Conservation (phyloP, 2,329 filamentous ascomycete genomes). For the Trichoderma sp. region DNA sequence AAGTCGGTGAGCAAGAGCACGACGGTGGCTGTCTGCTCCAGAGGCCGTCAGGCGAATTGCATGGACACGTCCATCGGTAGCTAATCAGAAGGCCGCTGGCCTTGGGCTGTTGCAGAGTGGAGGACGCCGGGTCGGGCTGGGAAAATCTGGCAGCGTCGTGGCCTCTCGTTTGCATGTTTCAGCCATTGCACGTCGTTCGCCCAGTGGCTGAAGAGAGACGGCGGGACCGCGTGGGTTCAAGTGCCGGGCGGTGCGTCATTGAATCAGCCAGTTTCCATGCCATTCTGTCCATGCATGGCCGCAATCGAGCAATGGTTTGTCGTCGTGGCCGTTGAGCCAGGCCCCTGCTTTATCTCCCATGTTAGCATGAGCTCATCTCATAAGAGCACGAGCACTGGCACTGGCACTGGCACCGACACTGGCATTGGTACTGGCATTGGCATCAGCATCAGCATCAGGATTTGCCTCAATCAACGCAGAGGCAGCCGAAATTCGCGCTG, state of each 20-base stretch:
- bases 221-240: slow-evolving; percentile 3
- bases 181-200: neutral
- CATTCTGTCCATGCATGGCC: neutral
- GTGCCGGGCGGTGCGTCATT: slow-evolving; percentile 11
- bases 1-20: slow-evolving; percentile 10
- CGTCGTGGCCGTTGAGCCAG: neutral
- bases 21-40: neutral
- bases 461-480: neutral
- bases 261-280: neutral
- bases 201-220: neutral
- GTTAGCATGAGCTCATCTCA: neutral
- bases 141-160: slow-evolving; percentile 7
- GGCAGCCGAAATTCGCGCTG: neutral
- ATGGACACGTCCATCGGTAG: neutral
- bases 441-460: neutral
- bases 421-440: neutral
- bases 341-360: neutral
- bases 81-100: slow-evolving; percentile 3
- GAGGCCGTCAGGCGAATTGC: neutral
- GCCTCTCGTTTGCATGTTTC: slow-evolving; percentile 6
- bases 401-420: neutral
- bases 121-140: neutral
- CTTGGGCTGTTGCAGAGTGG: neutral
- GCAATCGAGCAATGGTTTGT: neutral
- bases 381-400: neutral